Conservation (phyloP, 163 green algal species). For the Coccomyxa subellipsoidea region DNA sequence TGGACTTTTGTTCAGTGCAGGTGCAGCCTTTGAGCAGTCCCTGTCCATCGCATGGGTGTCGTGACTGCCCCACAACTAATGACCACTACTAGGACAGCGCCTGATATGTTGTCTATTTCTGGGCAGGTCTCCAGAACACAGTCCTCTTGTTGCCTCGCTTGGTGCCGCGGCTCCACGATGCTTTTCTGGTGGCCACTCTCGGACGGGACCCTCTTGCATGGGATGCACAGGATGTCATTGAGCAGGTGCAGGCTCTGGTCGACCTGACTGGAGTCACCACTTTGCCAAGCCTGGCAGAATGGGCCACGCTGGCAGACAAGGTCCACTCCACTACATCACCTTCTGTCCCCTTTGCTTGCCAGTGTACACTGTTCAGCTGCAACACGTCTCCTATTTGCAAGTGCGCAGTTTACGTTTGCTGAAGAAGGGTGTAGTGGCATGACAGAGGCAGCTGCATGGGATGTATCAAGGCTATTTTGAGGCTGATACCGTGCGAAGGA, state of each 20-base stretch:
- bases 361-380: no score
- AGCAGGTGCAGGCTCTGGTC: not conserved
- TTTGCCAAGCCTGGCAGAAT: not conserved
- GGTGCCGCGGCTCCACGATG: not conserved
- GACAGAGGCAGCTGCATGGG: not conserved
- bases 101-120: no score
- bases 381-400: no score
- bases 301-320: not conserved
- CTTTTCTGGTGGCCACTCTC: not conserved
- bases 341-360: not conserved
- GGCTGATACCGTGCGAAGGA: not conserved
- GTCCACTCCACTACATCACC: not conserved
- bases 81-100: no score
- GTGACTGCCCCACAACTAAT: no score
- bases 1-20: not conserved
- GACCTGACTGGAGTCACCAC: not conserved
- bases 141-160: not conserved
- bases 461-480: constrained; percentile 5
- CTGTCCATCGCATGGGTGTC: not conserved
- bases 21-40: not conserved
- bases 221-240: not conserved
- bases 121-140: not conserved
- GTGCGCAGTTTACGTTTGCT: no score
- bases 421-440: not conserved
- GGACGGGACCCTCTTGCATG: not conserved